A percentile compares a stretch with the other conserved stretches of the same genome.
Conservation (phyloP, 177 flowering plant species). For the Vitis hybrid region DNA sequence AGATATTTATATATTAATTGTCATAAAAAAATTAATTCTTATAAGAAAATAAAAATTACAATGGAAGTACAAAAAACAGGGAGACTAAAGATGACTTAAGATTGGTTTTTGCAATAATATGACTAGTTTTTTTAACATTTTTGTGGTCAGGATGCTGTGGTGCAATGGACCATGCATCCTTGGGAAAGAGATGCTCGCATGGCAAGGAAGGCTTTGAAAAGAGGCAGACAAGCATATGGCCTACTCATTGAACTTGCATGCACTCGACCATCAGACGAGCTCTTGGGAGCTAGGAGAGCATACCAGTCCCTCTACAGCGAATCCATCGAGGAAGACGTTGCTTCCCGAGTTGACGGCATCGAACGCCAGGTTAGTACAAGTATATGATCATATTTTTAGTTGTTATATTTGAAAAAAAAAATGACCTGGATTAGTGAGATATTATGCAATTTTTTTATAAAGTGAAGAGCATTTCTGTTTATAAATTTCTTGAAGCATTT, state of each 20-base stretch:
- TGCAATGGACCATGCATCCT: conserved; percentile 78
- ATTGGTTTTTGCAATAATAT: neutral
- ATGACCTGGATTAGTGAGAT: too few species aligned
- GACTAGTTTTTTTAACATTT: neutral
- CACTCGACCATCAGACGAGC: conserved; percentile 71
- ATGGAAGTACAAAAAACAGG: too few species aligned
- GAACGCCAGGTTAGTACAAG: conserved; percentile 44
- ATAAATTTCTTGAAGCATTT: too few species aligned
- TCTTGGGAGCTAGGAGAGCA: conserved; percentile 74
- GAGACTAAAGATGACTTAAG: too few species aligned
- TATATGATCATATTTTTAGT: too few species aligned
- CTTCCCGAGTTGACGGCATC: conserved; percentile 28
- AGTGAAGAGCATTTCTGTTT: too few species aligned
- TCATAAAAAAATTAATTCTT: too few species aligned
- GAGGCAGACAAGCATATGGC: conserved; percentile 33
- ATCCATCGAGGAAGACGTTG: conserved; percentile 65
- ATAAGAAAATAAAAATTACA: too few species aligned
- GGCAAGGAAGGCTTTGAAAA: conserved; percentile 45
- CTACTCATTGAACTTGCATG: conserved; percentile 68
- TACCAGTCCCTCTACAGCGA: conserved; percentile 77
- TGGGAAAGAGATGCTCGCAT: conserved; percentile 87
- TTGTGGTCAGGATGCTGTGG: conserved; percentile 53
- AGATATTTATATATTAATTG: too few species aligned
- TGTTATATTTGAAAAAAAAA: too few species aligned
- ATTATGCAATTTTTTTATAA: too few species aligned